Percentiles rank a stretch among this genome's conserved stretches.
Conservation (phyloP, 176 grass and related monocot species). For the Pontederia crassipes region DNA sequence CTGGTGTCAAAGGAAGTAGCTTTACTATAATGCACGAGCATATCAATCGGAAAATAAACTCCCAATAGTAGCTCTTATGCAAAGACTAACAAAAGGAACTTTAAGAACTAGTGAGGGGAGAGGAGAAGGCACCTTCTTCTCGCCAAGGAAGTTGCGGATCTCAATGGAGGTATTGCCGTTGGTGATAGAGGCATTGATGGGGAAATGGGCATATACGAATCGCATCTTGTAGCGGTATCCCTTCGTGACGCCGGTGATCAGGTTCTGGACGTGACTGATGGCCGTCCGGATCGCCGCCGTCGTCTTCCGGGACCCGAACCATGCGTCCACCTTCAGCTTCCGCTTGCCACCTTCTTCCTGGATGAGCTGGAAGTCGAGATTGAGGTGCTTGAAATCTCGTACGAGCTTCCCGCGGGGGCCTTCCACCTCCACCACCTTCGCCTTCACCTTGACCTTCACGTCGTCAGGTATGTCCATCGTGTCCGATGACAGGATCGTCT, state of each 20-base stretch:
- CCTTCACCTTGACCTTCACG: slow-evolving; percentile 45
- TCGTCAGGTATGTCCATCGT: slow-evolving; percentile 71
- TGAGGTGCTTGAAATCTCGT: slow-evolving; percentile 82
- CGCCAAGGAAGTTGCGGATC: slow-evolving; percentile 86
- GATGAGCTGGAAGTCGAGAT: slow-evolving; percentile 83
- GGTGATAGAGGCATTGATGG: slow-evolving; percentile 81
- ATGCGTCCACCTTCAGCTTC: slow-evolving; percentile 82
- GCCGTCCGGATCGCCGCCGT: slow-evolving; percentile 86
- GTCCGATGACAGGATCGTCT: slow-evolving; percentile 74
- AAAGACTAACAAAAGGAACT: no score
- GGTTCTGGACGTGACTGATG: slow-evolving; percentile 87
- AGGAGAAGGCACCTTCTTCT: slow-evolving; percentile 49
- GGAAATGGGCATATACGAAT: slow-evolving; percentile 78
- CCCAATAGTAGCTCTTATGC: no score
- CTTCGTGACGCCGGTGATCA: slow-evolving; percentile 70
- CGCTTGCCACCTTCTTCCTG: slow-evolving; percentile 23
- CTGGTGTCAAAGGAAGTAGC: no score
- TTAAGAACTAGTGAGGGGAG: neutral
- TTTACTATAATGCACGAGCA: neutral
- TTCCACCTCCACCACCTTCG: slow-evolving; percentile 57
- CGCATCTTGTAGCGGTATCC: slow-evolving; percentile 81
- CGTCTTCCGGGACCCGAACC: slow-evolving; percentile 77
- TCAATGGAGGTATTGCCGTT: slow-evolving; percentile 50
- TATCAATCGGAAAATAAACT: neutral
- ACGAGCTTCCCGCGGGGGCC: slow-evolving; percentile 61